Evolutionary conservation across 75 land plant genomes (phyloP).

Genomic region (Sequoiadendron giganteum): DNA sequence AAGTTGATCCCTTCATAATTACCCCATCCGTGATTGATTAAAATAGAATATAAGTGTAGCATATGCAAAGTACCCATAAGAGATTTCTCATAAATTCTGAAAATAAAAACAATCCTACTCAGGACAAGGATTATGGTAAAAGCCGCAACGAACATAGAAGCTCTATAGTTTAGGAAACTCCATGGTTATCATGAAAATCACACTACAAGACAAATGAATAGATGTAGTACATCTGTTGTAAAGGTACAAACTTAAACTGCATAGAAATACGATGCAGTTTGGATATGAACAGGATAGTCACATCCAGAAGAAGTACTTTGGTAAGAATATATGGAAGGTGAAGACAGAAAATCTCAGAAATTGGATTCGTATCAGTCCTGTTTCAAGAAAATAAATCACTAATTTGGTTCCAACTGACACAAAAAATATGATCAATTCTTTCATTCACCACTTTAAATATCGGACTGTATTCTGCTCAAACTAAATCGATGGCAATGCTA

Average conservation of each 20-base stretch:
- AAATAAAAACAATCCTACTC: background rate
- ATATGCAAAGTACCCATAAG: background rate
- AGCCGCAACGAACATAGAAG: background rate
- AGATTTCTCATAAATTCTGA: background rate
- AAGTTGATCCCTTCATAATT: background rate
- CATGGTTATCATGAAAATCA: background rate
- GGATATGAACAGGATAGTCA: background rate
- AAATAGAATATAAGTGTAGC: background rate
- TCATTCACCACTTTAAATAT: background rate
- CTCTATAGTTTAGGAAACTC: background rate
- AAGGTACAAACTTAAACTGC: too few relatives aligned
- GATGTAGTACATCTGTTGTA: background rate
- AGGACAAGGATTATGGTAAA: background rate
- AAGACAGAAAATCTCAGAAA: background rate
- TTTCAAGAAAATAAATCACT: background rate
- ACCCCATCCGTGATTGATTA: background rate
- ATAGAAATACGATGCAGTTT: too few relatives aligned
- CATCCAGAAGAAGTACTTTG: too few relatives aligned
- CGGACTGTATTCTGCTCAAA: background rate
- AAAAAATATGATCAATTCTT: background rate
- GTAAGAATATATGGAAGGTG: background rate
- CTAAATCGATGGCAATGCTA: background rate
- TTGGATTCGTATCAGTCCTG: background rate
- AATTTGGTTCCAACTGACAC: background rate
- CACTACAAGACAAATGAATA: background rate